A percentile compares a stretch with the other conserved stretches of the same genome.
phyloP scores from a whole-genome alignment of 768 basidiomycete genomes.

The Zangia roseola region DNA sequence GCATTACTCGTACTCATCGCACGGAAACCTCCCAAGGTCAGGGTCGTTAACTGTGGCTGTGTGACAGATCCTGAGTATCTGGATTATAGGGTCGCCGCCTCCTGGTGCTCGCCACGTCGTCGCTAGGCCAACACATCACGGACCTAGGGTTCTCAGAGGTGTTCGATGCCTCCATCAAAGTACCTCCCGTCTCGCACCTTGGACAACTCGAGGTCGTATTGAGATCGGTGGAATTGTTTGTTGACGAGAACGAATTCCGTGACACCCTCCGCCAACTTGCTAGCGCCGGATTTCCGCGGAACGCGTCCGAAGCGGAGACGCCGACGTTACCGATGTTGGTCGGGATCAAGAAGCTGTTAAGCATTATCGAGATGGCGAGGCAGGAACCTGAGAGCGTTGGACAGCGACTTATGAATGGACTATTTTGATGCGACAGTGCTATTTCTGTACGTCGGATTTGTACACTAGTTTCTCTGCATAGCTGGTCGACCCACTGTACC shows the following conservation, averaged over 20 bases:
- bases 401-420: constrained; percentile 60
- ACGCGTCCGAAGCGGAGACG: constrained; percentile 42
- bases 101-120: constrained; percentile 89
- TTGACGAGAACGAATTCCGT: constrained; percentile 46
- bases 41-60: constrained; percentile 7
- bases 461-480: constrained; percentile 4
- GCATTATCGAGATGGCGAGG: constrained; percentile 92
- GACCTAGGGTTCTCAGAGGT: constrained; percentile 88
- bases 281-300: constrained; percentile 65
- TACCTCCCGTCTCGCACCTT: constrained; percentile 77
- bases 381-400: constrained; percentile 89
- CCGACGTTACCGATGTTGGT: constrained; percentile 59
- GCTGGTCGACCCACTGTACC: neutral
- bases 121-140: constrained; percentile 77
- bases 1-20: constrained; percentile 84
- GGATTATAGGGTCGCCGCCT: constrained; percentile 79
- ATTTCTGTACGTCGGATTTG: constrained; percentile 8
- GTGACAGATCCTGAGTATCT: constrained; percentile 8
- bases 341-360: constrained; percentile 92
- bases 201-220: constrained; percentile 73
- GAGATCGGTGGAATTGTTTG: constrained; percentile 77
- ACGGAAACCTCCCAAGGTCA: constrained; percentile 89
- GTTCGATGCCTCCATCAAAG: constrained; percentile 85
- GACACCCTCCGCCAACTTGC: constrained; percentile 64
- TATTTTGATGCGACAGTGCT: constrained; percentile 39